A percentile compares a stretch with the other conserved stretches of the same genome.
These are phyloP conservation scores for Lactarius quietus DNA, from an alignment of 768 basidiomycete species.

Conservation along the genomic window DNA sequence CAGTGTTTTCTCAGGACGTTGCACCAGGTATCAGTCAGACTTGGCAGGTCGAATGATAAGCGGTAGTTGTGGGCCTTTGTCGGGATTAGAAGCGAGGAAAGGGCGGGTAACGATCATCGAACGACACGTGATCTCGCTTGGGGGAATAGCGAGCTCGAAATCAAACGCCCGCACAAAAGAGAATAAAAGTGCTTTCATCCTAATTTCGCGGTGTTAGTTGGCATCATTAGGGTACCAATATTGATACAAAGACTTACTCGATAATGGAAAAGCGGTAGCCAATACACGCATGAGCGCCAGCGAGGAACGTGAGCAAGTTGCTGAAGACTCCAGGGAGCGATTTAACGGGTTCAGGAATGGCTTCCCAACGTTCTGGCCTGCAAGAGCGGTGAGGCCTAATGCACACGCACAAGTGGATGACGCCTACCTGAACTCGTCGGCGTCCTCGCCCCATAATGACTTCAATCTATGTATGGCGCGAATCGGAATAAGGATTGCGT, in stretches of 20 bases:
- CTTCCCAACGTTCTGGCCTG: constrained; percentile 28
- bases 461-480: constrained; percentile 18
- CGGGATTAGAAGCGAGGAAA: constrained; percentile 6
- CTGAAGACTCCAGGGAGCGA: constrained; percentile 20
- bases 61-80: constrained; percentile 21
- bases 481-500: constrained; percentile 19
- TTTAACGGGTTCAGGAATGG: constrained; percentile 14
- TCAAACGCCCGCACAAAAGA: constrained; percentile 29
- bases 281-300: constrained; percentile 25
- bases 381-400: background rate
- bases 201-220: constrained; percentile 1
- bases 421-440: constrained; percentile 29
- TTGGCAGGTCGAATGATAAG: constrained; percentile 18
- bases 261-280: constrained; percentile 25
- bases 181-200: constrained; percentile 30
- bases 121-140: constrained; percentile 10
- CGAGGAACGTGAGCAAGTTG: constrained; percentile 22
- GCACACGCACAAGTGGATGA: constrained; percentile 1
- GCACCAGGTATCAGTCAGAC: constrained; percentile 1
- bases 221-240: too few species aligned
- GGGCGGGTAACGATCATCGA: constrained; percentile 24
- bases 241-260: constrained; percentile 17
- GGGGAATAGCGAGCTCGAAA: constrained; percentile 22
- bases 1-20: background rate
- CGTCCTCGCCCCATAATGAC: constrained; percentile 26